Evolutionary conservation across 1,284 basidiomycete genomes (phyloP), one percentile per base, ranked within the genome.

Genomic region (Heterobasidion irregulare): DNA sequence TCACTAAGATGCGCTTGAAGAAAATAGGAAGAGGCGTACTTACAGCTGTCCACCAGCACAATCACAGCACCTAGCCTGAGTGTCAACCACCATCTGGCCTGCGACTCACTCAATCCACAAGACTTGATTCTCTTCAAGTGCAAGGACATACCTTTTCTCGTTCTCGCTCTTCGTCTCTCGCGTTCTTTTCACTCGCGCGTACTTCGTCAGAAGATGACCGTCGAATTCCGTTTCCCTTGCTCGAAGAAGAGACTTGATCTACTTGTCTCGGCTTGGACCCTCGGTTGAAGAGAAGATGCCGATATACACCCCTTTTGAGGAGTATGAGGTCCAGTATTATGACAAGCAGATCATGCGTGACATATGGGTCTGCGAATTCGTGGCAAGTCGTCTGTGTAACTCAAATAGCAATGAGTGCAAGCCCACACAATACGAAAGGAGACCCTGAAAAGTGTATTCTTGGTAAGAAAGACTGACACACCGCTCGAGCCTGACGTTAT

Each of bases 281-380:
- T 47, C 91, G 76, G 64, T 97, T 97, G 67, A 91, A 96, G n/a
- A 97, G 72, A 26, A 97, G 71, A 71, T 97, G 94, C 12, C 91
- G 77, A 66, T 90, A 96, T 1, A 95, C 93, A 19, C 84, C 84
- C 18, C 89, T 78, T 67, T 95, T 96, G 47, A 96, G 78, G 32
- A 96, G 76, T 53, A 96, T 89, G 8, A 96, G 75, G 68, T 96
- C 94, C 47, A 96, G 76, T 1, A 92, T 70, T 18, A 96, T 73
- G 0, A 86, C 84, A 52, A 94, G 72, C 0, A 78, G 72, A 60
- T 94, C 92, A 60, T 94, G 88, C 66, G 96, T 92, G 58, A 96
- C 90, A 61, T 95, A 92, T 56, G 90, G 91, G 68, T 97, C 94
- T 0, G 86, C 86, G 65, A 95, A 92, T 10, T 73, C 72, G 53